Base-by-base conservation (phyloP, 2,329 filamentous ascomycete species). In the Fusarium devonianum region DNA sequence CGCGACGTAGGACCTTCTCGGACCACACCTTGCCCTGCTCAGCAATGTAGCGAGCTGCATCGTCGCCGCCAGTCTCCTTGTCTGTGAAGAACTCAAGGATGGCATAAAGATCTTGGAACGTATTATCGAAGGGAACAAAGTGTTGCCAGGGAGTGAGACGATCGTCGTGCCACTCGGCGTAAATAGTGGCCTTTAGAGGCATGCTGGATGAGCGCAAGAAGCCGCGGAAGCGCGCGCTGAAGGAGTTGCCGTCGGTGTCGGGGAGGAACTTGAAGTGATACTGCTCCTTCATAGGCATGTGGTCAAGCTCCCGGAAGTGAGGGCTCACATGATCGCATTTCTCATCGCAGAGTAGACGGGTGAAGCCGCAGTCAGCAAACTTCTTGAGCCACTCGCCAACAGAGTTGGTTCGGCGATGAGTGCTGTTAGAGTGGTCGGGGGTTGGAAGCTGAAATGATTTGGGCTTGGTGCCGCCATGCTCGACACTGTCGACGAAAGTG, bases 141-240 rank as follows among this genome's bases (percentile, higher is more conserved):
- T 92, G 88, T 55, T 81, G 74, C 88, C 88, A 92, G 0, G 86
- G 82, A 11, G 83, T 72, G 1, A 91, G 75, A 6, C 88, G 78
- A 32, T 82, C 79, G 66, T 90, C 87, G 66, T 90, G 87, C 88
- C 88, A 91, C 67, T 91, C 88, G 7, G 81, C 74, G 66, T 88
- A 91, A 32, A 90, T 78, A 4, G 87, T 90, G 10, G 84, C 80
- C 71, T 91, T 91, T 66, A 91, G 80, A 2, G 85, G 84, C 23
- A 89, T 69, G 34, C 81, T 85, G 2, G 81, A 87, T 26, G 81
- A 86, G 18, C 79, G 75, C 7, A 91, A 72, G 59, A 90, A 86
- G 0, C 78, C 79, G 35, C 81, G 78, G 69, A 82, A 88, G n/a
- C 84, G 78, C 4, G 81, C 84, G 44, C 78, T 82, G 63, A 85